These are phyloP conservation scores for Rhododendron ovatum DNA, from an alignment of 148 eudicot genomes.

Conservation along the genomic window DNA sequence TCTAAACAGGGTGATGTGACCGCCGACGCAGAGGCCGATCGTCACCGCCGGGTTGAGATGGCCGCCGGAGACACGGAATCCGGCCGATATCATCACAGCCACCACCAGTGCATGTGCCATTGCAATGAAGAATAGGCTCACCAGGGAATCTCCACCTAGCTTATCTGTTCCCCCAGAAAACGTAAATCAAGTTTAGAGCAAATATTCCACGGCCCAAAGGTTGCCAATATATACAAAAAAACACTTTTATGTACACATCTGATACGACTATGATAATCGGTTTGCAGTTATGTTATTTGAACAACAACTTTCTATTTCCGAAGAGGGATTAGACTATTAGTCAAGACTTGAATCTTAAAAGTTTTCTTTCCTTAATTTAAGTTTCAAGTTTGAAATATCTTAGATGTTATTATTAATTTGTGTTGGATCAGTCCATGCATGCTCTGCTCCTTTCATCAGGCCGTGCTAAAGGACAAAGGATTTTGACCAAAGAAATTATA, in stretches of 20 bases:
- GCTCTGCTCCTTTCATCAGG: no score
- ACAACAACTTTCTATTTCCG: no score
- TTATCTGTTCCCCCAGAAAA: conserved; percentile 31
- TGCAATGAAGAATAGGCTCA: conserved; percentile 75
- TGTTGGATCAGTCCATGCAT: no score
- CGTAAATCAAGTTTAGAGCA: not conserved
- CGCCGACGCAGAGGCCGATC: conserved; percentile 67
- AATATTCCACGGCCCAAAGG: not conserved
- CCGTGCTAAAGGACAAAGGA: no score
- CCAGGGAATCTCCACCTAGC: conserved; percentile 40
- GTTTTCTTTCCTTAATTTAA: no score
- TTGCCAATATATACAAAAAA: no score
- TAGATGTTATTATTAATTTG: no score
- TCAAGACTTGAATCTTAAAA: not conserved
- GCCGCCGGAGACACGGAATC: conserved; percentile 77
- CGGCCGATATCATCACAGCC: conserved; percentile 82
- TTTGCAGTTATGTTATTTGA: no score
- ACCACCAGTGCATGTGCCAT: conserved; percentile 77
- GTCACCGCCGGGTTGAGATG: conserved; percentile 91
- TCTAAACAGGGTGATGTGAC: conserved; percentile 71
- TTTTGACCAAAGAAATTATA: no score
- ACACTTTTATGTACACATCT: not conserved
- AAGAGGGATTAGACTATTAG: not conserved
- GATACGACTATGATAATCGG: not conserved
- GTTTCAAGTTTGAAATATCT: no score